Evolutionary conservation across 2,329 filamentous ascomycete genomes (phyloP).

Genomic region (Thielaviopsis ethacetica): DNA sequence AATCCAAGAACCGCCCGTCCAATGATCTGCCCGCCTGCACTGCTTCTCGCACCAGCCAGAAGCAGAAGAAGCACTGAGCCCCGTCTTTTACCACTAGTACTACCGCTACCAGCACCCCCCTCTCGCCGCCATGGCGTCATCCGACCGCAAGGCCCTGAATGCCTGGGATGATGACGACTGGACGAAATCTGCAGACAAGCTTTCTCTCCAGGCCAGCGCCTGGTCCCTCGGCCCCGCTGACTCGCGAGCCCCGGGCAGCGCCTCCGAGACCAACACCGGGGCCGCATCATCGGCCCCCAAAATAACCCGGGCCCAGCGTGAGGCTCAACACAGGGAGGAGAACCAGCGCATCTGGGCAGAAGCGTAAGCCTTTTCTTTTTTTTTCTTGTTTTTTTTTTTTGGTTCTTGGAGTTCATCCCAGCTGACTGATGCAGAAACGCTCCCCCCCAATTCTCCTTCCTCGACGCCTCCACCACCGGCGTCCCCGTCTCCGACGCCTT

Average conservation of each 20-base stretch:
- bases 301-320: slow-evolving; percentile 58
- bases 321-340: slow-evolving; percentile 64
- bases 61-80: not conserved
- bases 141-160: slow-evolving; percentile 35
- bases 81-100: not conserved
- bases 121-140: slow-evolving; percentile 25
- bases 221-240: not conserved
- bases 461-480: slow-evolving; percentile 46
- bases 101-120: too few species aligned
- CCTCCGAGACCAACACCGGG: slow-evolving; percentile 15
- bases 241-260: too few species aligned
- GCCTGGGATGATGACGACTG: slow-evolving; percentile 91
- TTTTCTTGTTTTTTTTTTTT: not conserved
- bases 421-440: slow-evolving; percentile 40
- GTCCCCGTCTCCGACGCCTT: slow-evolving; percentile 45
- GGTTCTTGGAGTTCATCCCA: too few species aligned
- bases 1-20: not conserved
- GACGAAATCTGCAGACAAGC: slow-evolving; percentile 57
- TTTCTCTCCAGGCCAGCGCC: slow-evolving; percentile 19
- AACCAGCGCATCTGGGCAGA: slow-evolving; percentile 82
- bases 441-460: slow-evolving; percentile 57
- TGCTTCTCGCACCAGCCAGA: slow-evolving; percentile 4
- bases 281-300: slow-evolving; percentile 22
- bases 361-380: slow-evolving; percentile 37
- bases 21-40: slow-evolving; percentile 2